Conservation (phyloP, 345 rosid species). For the Eucalyptus marginata region DNA sequence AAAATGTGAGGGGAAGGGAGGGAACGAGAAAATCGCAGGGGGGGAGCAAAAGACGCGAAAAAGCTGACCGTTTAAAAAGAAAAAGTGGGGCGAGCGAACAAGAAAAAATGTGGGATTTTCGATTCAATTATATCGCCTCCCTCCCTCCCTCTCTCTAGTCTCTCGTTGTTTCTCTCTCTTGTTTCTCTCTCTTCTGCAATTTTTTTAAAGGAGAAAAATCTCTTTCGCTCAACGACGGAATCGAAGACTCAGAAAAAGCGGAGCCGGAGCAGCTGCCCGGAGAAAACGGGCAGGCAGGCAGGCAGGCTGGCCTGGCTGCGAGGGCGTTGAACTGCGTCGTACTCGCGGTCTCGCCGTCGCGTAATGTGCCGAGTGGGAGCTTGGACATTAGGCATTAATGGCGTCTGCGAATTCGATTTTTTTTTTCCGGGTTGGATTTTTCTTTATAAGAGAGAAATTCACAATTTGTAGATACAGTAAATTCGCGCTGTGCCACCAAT, state of each 20-base stretch:
- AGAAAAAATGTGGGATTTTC: not conserved
- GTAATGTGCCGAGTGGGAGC: not conserved
- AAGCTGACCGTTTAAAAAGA: not conserved
- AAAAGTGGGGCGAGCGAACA: not conserved
- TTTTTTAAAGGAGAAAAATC: not conserved
- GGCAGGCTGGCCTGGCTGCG: not conserved
- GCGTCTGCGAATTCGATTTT: not conserved
- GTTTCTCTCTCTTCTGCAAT: not conserved
- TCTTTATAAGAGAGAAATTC: not conserved
- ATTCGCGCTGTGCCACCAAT: rapidly evolving
- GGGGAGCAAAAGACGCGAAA: not conserved
- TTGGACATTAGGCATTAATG: not conserved
- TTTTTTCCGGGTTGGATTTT: not conserved
- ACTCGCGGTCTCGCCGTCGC: not conserved
- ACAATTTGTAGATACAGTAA: not conserved
- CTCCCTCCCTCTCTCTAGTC: not conserved
- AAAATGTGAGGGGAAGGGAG: not conserved
- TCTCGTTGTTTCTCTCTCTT: not conserved
- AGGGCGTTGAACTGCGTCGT: not conserved
- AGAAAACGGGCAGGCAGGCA: not conserved
- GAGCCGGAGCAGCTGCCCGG: slow-evolving; percentile 1
- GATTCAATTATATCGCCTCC: not conserved
- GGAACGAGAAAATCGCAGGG: not conserved
- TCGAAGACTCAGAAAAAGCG: slow-evolving; percentile 4
- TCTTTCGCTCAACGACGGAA: not conserved